phyloP scores from a whole-genome alignment of 768 basidiomycete species.

The Pleurotus salmoneostramineus region DNA sequence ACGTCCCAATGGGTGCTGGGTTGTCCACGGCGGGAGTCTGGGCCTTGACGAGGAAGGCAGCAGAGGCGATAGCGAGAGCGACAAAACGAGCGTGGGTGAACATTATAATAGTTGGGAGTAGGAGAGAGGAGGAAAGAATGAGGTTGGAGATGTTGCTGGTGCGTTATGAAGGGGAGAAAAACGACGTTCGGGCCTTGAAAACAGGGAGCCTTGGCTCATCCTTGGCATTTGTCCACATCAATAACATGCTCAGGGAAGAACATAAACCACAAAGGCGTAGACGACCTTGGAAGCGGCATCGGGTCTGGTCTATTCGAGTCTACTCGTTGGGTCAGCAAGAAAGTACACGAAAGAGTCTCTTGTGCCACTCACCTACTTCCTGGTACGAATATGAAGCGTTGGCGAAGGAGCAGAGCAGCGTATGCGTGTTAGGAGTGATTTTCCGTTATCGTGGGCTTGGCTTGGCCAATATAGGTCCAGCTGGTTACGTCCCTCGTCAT shows the following conservation, averaged over 20 bases:
- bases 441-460: background rate
- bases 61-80: conserved; percentile 6
- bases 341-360: background rate
- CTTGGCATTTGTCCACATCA: conserved; percentile 5
- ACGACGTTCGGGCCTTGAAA: background rate
- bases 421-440: background rate
- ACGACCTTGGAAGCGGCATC: background rate
- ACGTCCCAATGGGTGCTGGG: background rate
- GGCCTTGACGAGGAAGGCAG: conserved; percentile 1
- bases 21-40: background rate
- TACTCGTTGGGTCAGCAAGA: background rate
- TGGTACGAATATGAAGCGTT: background rate
- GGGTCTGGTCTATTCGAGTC: background rate
- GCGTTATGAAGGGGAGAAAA: background rate
- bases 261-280: background rate
- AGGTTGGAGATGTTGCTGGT: background rate
- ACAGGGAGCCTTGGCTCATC: conserved; percentile 1
- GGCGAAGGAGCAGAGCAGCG: background rate
- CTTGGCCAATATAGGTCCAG: background rate
- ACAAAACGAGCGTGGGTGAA: conserved; percentile 8
- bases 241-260: conserved; percentile 4
- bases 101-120: conserved; percentile 1
- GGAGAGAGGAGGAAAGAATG: background rate
- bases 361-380: background rate
- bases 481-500: background rate